Conservation (phyloP, 164 flowering plant species). For the Hamamelis virginiana region DNA sequence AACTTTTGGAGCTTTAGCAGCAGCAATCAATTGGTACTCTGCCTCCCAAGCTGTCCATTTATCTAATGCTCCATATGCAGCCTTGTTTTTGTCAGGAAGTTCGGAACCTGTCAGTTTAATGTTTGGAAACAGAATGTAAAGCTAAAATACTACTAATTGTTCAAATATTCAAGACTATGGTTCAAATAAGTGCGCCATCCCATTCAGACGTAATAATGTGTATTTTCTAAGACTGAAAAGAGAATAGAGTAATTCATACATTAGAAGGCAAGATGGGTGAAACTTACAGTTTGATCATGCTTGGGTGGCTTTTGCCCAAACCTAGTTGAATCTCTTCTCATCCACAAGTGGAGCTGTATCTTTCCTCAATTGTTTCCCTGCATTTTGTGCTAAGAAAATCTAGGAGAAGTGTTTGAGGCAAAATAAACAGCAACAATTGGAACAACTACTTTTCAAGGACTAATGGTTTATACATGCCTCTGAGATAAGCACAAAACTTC, state of each 20-base stretch:
- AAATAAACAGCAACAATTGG: background rate
- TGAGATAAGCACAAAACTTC: too few relatives aligned
- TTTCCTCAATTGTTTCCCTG: background rate
- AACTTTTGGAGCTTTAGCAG: background rate
- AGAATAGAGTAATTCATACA: background rate
- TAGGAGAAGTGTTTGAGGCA: background rate
- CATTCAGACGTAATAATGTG: background rate
- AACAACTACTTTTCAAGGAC: background rate
- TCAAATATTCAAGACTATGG: background rate
- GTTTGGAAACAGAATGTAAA: background rate
- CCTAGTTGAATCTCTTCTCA: background rate
- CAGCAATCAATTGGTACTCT: background rate
- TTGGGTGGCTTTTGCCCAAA: constrained; percentile 2
- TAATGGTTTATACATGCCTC: background rate
- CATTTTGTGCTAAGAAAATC: background rate
- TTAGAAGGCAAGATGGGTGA: background rate
- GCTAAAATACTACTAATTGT: background rate
- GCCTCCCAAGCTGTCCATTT: background rate
- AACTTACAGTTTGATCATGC: background rate
- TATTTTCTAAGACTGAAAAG: background rate
- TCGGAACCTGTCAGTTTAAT: background rate
- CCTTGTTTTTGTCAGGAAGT: background rate
- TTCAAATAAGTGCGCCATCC: background rate
- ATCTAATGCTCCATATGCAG: background rate
- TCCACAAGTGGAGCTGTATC: background rate